Percentiles rank a stretch among this genome's conserved stretches.
Conservation (phyloP, 768 basidiomycete species). For the Sistotremastrum suecicum region DNA sequence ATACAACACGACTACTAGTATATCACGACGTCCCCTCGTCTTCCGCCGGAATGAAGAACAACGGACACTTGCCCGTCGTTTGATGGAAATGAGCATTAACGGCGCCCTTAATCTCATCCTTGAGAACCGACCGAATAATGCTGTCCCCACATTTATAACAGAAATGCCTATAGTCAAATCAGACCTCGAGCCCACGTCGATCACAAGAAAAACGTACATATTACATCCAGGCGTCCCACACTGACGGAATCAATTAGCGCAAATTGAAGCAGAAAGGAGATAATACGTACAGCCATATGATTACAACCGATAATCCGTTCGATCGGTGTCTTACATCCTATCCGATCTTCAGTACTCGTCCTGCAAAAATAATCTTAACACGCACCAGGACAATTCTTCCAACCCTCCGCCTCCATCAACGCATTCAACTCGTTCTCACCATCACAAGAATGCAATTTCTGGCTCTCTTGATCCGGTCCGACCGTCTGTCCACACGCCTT, state of each 20-base stretch:
- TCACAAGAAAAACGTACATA: constrained; percentile 12
- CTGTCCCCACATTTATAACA: constrained; percentile 19
- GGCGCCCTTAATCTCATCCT: constrained; percentile 6
- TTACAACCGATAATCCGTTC: constrained; percentile 22
- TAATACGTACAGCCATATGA: constrained; percentile 20
- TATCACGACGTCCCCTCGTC: too few relatives aligned
- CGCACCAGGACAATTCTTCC: constrained; percentile 51
- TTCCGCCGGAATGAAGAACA: too few relatives aligned
- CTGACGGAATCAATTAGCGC: constrained; percentile 6
- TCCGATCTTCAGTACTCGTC: neutral
- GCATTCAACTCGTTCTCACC: constrained; percentile 38
- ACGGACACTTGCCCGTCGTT: too few relatives aligned
- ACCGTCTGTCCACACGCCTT: constrained; percentile 38
- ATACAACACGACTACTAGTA: too few relatives aligned
- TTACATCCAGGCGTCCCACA: constrained; percentile 21
- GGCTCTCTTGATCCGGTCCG: constrained; percentile 19
- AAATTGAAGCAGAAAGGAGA: neutral
- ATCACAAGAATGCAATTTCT: constrained; percentile 38
- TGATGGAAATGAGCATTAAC: too few relatives aligned
- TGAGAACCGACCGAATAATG: constrained; percentile 16
- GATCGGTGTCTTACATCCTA: constrained; percentile 26
- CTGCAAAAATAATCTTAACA: neutral
- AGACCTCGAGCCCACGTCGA: neutral
- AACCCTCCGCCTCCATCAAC: constrained; percentile 39
- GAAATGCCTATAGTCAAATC: constrained; percentile 16